phyloP scores from a whole-genome alignment of 2,329 filamentous ascomycete genomes.

The Verticillium dahliae region DNA sequence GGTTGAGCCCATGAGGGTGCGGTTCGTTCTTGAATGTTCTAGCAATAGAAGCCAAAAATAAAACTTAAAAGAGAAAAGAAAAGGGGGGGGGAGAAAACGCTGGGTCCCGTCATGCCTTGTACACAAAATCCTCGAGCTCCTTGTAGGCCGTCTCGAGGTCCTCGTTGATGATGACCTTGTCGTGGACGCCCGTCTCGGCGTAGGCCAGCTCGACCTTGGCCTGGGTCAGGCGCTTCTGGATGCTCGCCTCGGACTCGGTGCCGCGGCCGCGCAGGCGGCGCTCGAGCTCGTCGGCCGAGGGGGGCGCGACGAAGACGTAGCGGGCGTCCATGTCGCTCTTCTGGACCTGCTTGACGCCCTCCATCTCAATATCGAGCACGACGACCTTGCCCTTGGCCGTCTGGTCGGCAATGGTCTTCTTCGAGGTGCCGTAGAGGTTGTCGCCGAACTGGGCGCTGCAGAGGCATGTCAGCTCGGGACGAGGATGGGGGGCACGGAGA shows the following conservation, averaged over 20 bases:
- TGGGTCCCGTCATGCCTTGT: slow-evolving; percentile 16
- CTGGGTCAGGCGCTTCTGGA: slow-evolving; percentile 63
- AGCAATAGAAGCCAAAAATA: no score
- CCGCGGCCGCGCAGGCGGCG: slow-evolving; percentile 64
- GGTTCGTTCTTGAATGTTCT: no score
- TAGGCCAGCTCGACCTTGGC: slow-evolving; percentile 71
- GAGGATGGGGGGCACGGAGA: neutral
- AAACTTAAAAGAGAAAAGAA: no score
- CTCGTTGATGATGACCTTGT: slow-evolving; percentile 30
- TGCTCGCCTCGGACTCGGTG: slow-evolving; percentile 69
- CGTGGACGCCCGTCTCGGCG: slow-evolving; percentile 52
- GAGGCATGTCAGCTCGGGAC: no score
- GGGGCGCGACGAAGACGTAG: slow-evolving; percentile 81
- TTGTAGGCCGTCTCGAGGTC: slow-evolving; percentile 44
- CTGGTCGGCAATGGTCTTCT: slow-evolving; percentile 71
- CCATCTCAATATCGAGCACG: slow-evolving; percentile 95
- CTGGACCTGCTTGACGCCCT: slow-evolving; percentile 93
- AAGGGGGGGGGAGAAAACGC: no score
- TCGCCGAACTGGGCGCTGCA: slow-evolving; percentile 70
- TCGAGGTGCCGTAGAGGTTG: slow-evolving; percentile 82
- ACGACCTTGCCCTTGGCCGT: slow-evolving; percentile 65
- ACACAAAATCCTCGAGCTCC: slow-evolving; percentile 44
- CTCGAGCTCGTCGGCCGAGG: slow-evolving; percentile 68
- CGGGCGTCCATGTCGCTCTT: slow-evolving; percentile 65
- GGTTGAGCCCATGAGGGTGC: no score